These are phyloP conservation scores for Xerocomus amazonicus DNA, from an alignment of 1,284 basidiomycete genomes.

Conservation along the genomic window DNA sequence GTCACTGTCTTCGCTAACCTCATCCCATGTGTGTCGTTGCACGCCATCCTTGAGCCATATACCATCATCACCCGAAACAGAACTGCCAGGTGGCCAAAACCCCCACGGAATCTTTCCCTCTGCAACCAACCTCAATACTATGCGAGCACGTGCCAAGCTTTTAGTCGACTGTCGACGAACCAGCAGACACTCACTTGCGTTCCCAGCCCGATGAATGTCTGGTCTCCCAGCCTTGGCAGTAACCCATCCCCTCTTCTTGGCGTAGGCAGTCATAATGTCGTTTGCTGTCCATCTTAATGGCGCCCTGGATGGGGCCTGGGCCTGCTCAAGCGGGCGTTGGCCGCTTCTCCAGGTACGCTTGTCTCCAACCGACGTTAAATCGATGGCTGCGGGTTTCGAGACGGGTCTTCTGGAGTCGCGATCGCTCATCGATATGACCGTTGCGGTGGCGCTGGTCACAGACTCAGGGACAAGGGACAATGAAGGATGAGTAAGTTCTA, in stretches of 20 bases:
- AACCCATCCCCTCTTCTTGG: slow-evolving; percentile 73
- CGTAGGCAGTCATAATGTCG: slow-evolving; percentile 76
- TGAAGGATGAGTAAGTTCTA: slow-evolving; percentile 55
- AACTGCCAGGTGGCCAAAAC: slow-evolving; percentile 69
- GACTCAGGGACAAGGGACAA: slow-evolving; percentile 28
- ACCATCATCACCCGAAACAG: slow-evolving; percentile 38
- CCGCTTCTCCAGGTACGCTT: slow-evolving; percentile 71
- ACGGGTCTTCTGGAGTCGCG: not conserved
- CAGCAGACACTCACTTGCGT: slow-evolving; percentile 62
- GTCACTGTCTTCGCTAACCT: slow-evolving; percentile 27
- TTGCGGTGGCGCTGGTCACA: not conserved
- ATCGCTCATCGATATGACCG: not conserved
- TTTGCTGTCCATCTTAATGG: slow-evolving; percentile 66
- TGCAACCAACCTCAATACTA: slow-evolving; percentile 76
- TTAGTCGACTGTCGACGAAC: not conserved
- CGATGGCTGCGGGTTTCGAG: not conserved
- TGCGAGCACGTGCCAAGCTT: slow-evolving; percentile 3
- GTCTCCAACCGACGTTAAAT: slow-evolving; percentile 39
- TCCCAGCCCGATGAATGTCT: slow-evolving; percentile 85
- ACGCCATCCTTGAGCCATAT: slow-evolving; percentile 55
- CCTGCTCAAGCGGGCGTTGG: slow-evolving; percentile 33
- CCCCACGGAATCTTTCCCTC: slow-evolving; percentile 81
- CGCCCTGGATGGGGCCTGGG: slow-evolving; percentile 18
- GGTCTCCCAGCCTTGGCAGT: slow-evolving; percentile 88
- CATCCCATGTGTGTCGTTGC: slow-evolving; percentile 30